Evolutionary conservation across 495 filamentous ascomycete genomes (phyloP).

Genomic region (Tuber magnatum): DNA sequence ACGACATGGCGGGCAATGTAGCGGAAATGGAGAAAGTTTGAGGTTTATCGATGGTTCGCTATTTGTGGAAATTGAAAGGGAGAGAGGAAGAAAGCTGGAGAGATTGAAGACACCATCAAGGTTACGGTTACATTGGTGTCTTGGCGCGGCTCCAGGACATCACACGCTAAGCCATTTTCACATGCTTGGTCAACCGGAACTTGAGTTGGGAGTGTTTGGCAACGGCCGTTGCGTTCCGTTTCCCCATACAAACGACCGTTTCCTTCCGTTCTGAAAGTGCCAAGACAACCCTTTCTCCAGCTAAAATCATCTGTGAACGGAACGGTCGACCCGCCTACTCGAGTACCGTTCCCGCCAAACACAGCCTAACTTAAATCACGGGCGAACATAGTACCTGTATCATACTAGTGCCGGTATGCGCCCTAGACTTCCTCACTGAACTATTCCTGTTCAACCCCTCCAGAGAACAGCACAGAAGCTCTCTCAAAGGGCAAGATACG

Average conservation of each 20-base stretch:
- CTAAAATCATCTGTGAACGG: too few species aligned
- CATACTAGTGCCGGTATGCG: neutral
- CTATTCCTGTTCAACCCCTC: neutral
- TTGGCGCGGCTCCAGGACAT: neutral
- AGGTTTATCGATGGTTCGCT: neutral
- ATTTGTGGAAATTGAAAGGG: neutral
- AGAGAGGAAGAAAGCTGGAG: neutral
- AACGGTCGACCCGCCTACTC: too few species aligned
- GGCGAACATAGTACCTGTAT: neutral
- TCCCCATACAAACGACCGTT: too few species aligned
- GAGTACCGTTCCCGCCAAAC: too few species aligned
- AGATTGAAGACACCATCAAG: neutral
- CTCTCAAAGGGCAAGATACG: neutral
- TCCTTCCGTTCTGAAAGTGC: too few species aligned
- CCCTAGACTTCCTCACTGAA: neutral
- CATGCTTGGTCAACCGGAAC: neutral
- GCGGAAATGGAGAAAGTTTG: slow-evolving; percentile 2
- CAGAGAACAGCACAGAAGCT: neutral
- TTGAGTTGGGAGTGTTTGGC: too few species aligned
- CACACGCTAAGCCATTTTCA: neutral
- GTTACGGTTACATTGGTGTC: neutral
- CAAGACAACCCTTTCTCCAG: too few species aligned
- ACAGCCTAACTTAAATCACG: neutral
- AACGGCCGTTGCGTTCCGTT: too few species aligned
- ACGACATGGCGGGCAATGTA: slow-evolving; percentile 48